These are phyloP conservation scores for Forsythia viridissima DNA, from an alignment of 257 asterid species.

Conservation along the genomic window DNA sequence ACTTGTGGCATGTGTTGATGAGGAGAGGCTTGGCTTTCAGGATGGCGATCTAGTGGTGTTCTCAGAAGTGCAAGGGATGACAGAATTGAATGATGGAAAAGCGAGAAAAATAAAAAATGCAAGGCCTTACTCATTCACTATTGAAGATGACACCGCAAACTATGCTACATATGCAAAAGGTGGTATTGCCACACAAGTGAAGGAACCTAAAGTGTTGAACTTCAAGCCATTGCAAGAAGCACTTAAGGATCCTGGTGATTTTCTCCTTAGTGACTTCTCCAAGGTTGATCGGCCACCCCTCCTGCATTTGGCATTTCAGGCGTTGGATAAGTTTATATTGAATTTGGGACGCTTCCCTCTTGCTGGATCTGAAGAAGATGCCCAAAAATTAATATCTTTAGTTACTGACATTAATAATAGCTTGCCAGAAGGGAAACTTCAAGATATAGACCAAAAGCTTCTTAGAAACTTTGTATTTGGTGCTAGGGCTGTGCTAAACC, in stretches of 20 bases:
- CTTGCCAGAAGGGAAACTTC: conserved; percentile 36
- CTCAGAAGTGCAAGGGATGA: conserved; percentile 54
- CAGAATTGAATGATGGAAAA: conserved; percentile 46
- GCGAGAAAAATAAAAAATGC: conserved; percentile 41
- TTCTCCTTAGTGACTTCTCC: conserved; percentile 47
- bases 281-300: conserved; percentile 54
- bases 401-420: conserved; percentile 28
- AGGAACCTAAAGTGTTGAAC: conserved; percentile 44
- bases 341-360: conserved; percentile 43
- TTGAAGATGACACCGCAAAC: conserved; percentile 48
- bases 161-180: conserved; percentile 40
- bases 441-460: conserved; percentile 38
- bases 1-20: conserved; percentile 49
- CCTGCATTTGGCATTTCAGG: conserved; percentile 53
- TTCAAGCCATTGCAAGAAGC: conserved; percentile 47
- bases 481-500: conserved; percentile 49
- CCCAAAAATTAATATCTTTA: conserved; percentile 29
- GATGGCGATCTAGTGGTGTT: conserved; percentile 58
- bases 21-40: conserved; percentile 54
- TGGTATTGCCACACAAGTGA: conserved; percentile 55
- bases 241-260: conserved; percentile 51
- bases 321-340: conserved; percentile 41
- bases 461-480: conserved; percentile 42
- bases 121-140: conserved; percentile 41
- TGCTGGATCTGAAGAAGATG: conserved; percentile 54